Conservation (phyloP, 768 basidiomycete species). For the Podaxis sp. region DNA sequence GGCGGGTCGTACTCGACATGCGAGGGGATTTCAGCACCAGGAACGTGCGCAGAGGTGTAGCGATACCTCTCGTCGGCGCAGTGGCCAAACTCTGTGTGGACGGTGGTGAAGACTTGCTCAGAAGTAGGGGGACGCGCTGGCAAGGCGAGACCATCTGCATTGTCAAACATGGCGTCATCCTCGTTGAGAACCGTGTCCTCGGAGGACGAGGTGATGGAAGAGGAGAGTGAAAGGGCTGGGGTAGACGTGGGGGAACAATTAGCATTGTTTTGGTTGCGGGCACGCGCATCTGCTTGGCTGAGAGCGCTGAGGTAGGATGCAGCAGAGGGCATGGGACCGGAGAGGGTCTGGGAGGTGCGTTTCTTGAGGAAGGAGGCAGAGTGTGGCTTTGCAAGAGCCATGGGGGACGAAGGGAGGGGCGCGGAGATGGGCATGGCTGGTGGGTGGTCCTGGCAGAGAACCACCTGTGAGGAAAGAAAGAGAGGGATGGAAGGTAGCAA, state of each 20-base stretch:
- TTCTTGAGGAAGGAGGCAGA: slow-evolving; percentile 60
- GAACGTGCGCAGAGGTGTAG: slow-evolving; percentile 62
- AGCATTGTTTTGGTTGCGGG: slow-evolving; percentile 38
- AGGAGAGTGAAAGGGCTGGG: slow-evolving; percentile 73
- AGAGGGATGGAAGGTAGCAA: background rate
- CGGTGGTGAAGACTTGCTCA: slow-evolving; percentile 72
- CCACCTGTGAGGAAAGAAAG: background rate
- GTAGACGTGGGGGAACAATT: slow-evolving; percentile 54
- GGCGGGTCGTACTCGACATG: slow-evolving; percentile 83
- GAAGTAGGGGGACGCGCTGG: slow-evolving; percentile 76
- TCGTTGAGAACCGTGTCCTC: slow-evolving; percentile 68
- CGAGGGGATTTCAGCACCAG: slow-evolving; percentile 46
- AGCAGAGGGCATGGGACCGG: slow-evolving; percentile 35
- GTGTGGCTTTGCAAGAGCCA: slow-evolving; percentile 54
- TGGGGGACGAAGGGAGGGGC: slow-evolving; percentile 51
- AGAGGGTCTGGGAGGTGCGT: slow-evolving; percentile 33
- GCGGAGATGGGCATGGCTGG: background rate
- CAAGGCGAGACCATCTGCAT: slow-evolving; percentile 55
- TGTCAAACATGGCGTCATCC: slow-evolving; percentile 43
- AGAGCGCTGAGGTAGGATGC: slow-evolving; percentile 44
- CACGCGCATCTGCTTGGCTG: slow-evolving; percentile 61
- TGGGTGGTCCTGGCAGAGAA: background rate
- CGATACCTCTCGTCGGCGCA: slow-evolving; percentile 77
- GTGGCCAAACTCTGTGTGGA: slow-evolving; percentile 93
- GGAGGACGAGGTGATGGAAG: slow-evolving; percentile 66